phyloP scores from a whole-genome alignment of 139 green algal genomes.

The Micractinium sp. region DNA sequence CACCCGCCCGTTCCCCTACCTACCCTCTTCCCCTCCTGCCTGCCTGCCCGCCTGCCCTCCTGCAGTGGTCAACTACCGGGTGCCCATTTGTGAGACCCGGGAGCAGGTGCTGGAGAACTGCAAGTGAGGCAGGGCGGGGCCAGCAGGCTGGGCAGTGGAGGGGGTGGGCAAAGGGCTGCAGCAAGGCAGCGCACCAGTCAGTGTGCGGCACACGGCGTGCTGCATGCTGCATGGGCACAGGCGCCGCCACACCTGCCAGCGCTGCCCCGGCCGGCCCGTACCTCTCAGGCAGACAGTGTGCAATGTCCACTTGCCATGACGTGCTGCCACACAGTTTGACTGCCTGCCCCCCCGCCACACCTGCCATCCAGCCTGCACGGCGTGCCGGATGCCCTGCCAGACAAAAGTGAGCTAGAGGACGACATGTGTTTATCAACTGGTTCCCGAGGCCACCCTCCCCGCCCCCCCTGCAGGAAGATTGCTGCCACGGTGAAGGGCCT shows the following conservation, averaged over 20 bases:
- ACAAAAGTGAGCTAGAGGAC: too few species aligned
- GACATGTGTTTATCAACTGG: too few species aligned
- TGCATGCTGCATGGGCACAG: not conserved
- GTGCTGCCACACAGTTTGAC: too few species aligned
- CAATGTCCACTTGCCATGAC: too few species aligned
- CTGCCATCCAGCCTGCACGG: too few species aligned
- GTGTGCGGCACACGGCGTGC: not conserved
- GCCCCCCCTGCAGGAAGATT: conserved; percentile 32
- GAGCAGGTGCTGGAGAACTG: conserved; percentile 31
- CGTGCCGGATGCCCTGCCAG: not conserved
- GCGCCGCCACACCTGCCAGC: too few species aligned
- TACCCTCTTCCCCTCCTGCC: not conserved
- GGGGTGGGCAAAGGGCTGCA: too few species aligned
- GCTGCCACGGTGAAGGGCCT: conserved; percentile 43
- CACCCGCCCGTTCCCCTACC: not conserved
- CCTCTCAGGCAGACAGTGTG: too few species aligned
- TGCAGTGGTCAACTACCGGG: conserved; percentile 32
- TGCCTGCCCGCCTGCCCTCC: too few species aligned
- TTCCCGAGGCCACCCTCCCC: not conserved
- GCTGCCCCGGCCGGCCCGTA: too few species aligned
- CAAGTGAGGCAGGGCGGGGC: not conserved
- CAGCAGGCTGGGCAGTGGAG: too few species aligned
- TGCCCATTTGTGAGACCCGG: conserved; percentile 26
- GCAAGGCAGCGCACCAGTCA: not conserved
- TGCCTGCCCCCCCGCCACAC: too few species aligned